Conservation (phyloP, 306 rosid genomes). For the Citrullus colocynthis region DNA sequence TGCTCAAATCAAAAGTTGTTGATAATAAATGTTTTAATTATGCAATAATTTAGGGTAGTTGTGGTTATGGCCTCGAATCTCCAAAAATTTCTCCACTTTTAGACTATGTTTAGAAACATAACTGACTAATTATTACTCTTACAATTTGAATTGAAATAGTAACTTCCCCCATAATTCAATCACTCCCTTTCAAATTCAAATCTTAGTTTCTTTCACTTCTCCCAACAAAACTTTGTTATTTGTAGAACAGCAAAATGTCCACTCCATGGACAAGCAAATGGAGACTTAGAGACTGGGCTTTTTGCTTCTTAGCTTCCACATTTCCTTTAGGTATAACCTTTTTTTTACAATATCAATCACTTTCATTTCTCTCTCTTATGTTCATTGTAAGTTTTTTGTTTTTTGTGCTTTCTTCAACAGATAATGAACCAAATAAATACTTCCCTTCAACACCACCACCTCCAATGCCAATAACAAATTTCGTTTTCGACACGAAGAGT, state of each 20-base stretch:
- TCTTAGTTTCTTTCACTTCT: slow-evolving; percentile 1
- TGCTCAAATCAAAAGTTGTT: too few relatives aligned
- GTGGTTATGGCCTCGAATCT: too few relatives aligned
- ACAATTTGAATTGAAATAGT: slow-evolving; percentile 8
- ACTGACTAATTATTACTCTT: slow-evolving; percentile 22
- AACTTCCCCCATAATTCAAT: slow-evolving; percentile 9
- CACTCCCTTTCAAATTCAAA: slow-evolving; percentile 20
- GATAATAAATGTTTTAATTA: too few relatives aligned
- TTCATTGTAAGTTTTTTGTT: too few relatives aligned
- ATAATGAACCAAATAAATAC: slow-evolving; percentile 3
- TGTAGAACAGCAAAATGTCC: slow-evolving; percentile 12
- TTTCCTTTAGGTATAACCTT: slow-evolving; percentile 19
- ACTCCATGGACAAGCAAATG: slow-evolving; percentile 18
- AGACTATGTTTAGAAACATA: slow-evolving; percentile 15
- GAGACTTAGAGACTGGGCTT: slow-evolving; percentile 26
- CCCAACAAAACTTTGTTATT: not conserved
- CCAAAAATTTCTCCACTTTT: slow-evolving; percentile 22
- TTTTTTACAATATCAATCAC: not conserved
- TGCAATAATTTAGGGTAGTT: too few relatives aligned
- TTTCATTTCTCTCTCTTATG: too few relatives aligned
- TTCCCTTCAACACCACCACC: slow-evolving; percentile 14
- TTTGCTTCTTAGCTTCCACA: slow-evolving; percentile 32
- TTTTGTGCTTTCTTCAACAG: slow-evolving; percentile 5
- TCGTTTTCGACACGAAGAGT: slow-evolving; percentile 14
- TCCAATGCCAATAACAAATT: slow-evolving; percentile 12